phyloP scores from a whole-genome alignment of 331 rosid species.

The Pyrus hybrid region DNA sequence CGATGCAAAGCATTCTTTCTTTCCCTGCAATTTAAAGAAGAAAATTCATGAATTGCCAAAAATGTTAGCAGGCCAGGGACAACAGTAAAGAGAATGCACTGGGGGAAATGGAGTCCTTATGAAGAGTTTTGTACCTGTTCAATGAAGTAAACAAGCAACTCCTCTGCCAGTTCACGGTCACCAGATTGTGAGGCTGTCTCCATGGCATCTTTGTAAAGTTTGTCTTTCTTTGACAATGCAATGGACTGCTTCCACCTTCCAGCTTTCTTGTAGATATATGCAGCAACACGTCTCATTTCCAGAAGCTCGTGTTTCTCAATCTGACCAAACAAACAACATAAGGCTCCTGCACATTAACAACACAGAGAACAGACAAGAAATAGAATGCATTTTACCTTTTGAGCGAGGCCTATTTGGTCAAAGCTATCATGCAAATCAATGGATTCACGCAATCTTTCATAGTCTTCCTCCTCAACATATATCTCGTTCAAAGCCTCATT shows the following conservation, averaged over 20 bases:
- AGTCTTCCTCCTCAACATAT: slow-evolving; percentile 98
- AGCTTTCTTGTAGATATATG: slow-evolving; percentile 90
- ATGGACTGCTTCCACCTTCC: slow-evolving; percentile 97
- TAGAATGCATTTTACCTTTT: slow-evolving; percentile 52
- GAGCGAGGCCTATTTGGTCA: slow-evolving; percentile 98
- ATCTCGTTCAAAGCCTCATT: slow-evolving; percentile 96
- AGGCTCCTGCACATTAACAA: slow-evolving; percentile 11
- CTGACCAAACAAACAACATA: slow-evolving; percentile 40
- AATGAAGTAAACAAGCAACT: slow-evolving; percentile 87
- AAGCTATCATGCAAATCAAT: slow-evolving; percentile 94
- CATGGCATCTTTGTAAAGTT: slow-evolving; percentile 93
- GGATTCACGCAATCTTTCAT: slow-evolving; percentile 95
- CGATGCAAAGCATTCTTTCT: slow-evolving; percentile 97
- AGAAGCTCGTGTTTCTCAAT: slow-evolving; percentile 93
- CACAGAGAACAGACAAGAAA: slow-evolving; percentile 1
- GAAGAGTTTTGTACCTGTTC: slow-evolving; percentile 56
- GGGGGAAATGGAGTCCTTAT: neutral
- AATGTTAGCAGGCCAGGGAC: neutral
- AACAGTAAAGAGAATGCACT: neutral
- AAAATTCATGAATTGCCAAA: neutral
- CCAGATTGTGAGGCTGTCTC: slow-evolving; percentile 94
- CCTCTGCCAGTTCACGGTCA: slow-evolving; percentile 91
- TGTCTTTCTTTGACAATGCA: slow-evolving; percentile 87
- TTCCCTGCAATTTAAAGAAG: slow-evolving; percentile 60
- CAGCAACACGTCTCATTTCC: slow-evolving; percentile 94